phyloP scores from a whole-genome alignment of 129 eudicot genomes.

The Heracleum sosnowskyi region DNA sequence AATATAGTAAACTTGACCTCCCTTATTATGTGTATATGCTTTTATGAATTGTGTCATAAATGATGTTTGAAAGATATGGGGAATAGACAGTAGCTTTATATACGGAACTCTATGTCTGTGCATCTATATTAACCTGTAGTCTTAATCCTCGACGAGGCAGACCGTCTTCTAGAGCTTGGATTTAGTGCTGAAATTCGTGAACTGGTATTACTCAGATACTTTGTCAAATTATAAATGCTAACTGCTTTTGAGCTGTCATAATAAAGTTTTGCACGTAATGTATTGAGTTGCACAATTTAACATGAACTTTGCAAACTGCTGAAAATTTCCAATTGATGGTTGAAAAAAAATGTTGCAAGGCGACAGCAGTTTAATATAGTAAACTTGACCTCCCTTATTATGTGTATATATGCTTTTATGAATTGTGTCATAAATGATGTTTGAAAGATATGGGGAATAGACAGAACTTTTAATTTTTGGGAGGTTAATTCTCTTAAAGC shows the following conservation, averaged over 20 bases:
- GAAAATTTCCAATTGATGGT: not conserved
- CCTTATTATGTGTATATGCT: not conserved
- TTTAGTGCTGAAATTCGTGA: constrained; percentile 85
- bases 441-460: not conserved
- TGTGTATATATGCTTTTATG: not conserved
- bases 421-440: not conserved
- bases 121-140: constrained; percentile 92
- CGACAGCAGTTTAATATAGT: not conserved
- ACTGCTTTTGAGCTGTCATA: not conserved
- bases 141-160: constrained; percentile 93
- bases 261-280: not conserved
- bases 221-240: not conserved
- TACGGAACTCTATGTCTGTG: constrained; percentile 90
- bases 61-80: not conserved
- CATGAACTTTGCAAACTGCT: not conserved
- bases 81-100: not conserved
- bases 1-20: not conserved
- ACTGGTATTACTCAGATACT: constrained; percentile 31
- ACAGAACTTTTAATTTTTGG: not conserved
- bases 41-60: not conserved
- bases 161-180: constrained; percentile 96
- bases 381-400: not conserved
- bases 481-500: not conserved
- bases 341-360: not conserved
- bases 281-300: not conserved